Conservation (phyloP, 352 stramenopile species). For the Phytophthora sp. region DNA sequence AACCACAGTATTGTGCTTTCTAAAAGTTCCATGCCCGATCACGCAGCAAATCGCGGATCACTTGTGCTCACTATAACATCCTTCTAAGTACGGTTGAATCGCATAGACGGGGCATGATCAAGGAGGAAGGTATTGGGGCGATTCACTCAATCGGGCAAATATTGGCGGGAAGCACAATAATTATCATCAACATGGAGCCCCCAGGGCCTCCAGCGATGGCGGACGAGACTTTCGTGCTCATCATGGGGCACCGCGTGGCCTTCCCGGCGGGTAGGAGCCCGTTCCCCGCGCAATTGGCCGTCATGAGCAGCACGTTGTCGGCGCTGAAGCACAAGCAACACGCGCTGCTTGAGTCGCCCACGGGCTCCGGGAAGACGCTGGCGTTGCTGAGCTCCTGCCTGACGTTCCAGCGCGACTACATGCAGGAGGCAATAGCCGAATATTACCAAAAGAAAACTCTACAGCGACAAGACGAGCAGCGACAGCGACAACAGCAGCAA, state of each 20-base stretch:
- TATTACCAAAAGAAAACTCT: slow-evolving; percentile 22
- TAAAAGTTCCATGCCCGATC: no score
- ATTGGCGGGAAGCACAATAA: no score
- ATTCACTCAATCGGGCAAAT: no score
- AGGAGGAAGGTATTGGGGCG: no score
- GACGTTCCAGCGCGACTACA: slow-evolving; percentile 70
- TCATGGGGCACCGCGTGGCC: slow-evolving; percentile 82
- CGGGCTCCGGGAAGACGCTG: slow-evolving; percentile 84
- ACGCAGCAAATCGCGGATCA: no score
- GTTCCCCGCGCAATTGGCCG: slow-evolving; percentile 82
- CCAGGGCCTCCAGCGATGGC: not conserved
- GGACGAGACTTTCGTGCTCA: slow-evolving; percentile 57
- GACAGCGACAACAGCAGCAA: slow-evolving; percentile 10
- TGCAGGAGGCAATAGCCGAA: slow-evolving; percentile 43
- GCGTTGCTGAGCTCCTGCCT: slow-evolving; percentile 83
- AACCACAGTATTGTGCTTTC: no score
- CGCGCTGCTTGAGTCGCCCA: slow-evolving; percentile 83
- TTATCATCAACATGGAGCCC: slow-evolving; percentile 5
- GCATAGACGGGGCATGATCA: no score
- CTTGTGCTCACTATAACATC: no score
- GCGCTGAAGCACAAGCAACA: slow-evolving; percentile 79
- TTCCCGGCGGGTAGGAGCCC: slow-evolving; percentile 78
- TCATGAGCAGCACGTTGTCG: slow-evolving; percentile 84
- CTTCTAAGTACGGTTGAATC: no score
- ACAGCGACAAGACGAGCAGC: slow-evolving; percentile 15